Base-by-base conservation (phyloP, 2,329 filamentous ascomycete species). In the Cytospora paraplurivora region DNA sequence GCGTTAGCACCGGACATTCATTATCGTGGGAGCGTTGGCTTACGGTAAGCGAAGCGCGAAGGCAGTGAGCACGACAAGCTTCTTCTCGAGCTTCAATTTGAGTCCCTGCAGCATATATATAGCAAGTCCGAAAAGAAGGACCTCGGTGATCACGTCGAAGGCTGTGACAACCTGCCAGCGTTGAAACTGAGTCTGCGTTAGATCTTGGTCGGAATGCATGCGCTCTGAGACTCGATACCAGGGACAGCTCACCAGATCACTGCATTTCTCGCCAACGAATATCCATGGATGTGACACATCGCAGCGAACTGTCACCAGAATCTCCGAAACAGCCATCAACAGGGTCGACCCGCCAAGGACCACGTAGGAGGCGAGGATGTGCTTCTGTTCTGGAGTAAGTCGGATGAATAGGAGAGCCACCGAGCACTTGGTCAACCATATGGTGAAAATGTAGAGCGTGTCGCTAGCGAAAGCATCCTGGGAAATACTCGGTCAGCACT, bases 391-490 rank as follows among this genome's bases (percentile, higher is more conserved):
- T 7, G 78, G 78, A 3, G 79, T 79, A 17, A 82, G 71, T 6
- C 79, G 78, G 21, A 79, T 70, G 59, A 79, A 76, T 12, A 82
- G 75, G 17, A 77, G 72, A 7, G 76, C 72, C 44, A 80, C 73
- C 10, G 76, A 76, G 60, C 72, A 72, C 67, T 82, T 81, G 4
- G 78, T 77, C 17, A 80, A 70, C 65, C 76, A 79, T 21, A 81
- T 66, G 0, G 73, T 70, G 37, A 78, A 49, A 50, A 82, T 67
- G 59, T 76, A 78, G 60, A 82, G 71, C n/a, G 80, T 69, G 63
- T 82, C 76, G 64, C 74, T 74, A 49, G 73, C 69, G 61, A 76
- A 77, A 38, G 76, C 70, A 19, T 71, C 70, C 76, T 78, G 56
- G 7, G 7, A 7, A 33, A 5, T 4, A 15, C 1, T 15, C 0